These are phyloP conservation scores for Fusarium cyanostomum DNA, from an alignment of 2,329 filamentous ascomycete species.

Conservation along the genomic window DNA sequence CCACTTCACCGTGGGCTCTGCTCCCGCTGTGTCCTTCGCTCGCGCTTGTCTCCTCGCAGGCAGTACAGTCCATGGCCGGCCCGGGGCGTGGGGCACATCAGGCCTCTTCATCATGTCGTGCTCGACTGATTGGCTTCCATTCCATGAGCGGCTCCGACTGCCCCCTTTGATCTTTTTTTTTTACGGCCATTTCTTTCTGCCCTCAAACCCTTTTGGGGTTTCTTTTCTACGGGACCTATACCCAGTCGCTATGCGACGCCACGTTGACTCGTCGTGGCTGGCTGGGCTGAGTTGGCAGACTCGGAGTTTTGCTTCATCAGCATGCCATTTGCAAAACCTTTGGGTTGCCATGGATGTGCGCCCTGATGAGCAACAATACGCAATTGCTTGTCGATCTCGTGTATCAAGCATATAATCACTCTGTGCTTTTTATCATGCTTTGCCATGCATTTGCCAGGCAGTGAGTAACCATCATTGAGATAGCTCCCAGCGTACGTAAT, in stretches of 20 bases:
- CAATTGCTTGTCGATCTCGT: conserved; percentile 26
- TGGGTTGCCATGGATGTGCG: conserved; percentile 15
- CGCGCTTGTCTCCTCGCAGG: background rate
- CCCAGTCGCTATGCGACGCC: conserved; percentile 8
- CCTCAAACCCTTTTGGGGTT: conserved; percentile 13
- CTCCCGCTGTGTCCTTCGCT: conserved; percentile 11
- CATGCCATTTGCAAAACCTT: conserved; percentile 18
- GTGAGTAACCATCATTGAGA: conserved; percentile 31
- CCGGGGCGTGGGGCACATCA: conserved; percentile 46
- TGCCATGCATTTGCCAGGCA: conserved; percentile 5
- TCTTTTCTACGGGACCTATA: background rate
- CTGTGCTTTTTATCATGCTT: conserved; percentile 21
- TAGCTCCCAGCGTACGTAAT: conserved; percentile 38
- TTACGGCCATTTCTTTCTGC: conserved; percentile 12
- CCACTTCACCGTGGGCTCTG: conserved; percentile 37
- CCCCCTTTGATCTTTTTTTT: conserved; percentile 16
- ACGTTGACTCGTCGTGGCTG: conserved; percentile 17
- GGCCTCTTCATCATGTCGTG: conserved; percentile 41
- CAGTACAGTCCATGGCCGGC: conserved; percentile 25
- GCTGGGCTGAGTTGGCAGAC: conserved; percentile 1
- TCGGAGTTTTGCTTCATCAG: conserved; percentile 18
- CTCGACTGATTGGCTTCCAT: conserved; percentile 49
- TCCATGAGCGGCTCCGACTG: conserved; percentile 37
- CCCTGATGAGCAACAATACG: conserved; percentile 1
- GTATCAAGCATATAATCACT: conserved; percentile 4